phyloP scores from a whole-genome alignment of 305 asterid species.

The Fraxinus dipetala region DNA sequence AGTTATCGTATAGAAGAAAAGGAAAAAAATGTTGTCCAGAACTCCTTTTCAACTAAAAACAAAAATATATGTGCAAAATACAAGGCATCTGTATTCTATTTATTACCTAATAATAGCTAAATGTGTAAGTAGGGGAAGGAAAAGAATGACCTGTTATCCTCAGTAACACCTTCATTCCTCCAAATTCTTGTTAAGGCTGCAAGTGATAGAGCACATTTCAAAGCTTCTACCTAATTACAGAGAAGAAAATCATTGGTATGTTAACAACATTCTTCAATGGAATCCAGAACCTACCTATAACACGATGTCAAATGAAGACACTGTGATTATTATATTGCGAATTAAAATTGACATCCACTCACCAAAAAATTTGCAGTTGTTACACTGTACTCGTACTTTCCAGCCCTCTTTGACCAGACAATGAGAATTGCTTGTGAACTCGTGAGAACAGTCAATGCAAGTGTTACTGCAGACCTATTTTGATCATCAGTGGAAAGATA shows the following conservation, averaged over 20 bases:
- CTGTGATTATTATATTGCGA: neutral
- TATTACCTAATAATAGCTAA: constrained; percentile 9
- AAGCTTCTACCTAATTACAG: constrained; percentile 73
- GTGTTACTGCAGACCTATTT: constrained; percentile 72
- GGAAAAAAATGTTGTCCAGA: neutral
- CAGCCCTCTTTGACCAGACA: constrained; percentile 99
- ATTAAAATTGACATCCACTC: constrained; percentile 34
- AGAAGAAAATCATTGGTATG: constrained; percentile 21
- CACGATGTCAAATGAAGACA: constrained; percentile 9
- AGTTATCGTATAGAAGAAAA: neutral
- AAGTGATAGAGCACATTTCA: constrained; percentile 85
- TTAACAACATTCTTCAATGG: constrained; percentile 23
- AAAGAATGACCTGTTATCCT: constrained; percentile 70
- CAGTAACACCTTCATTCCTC: constrained; percentile 84
- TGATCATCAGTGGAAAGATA: neutral
- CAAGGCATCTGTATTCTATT: constrained; percentile 4
- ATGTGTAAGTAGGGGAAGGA: neutral
- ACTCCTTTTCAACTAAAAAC: constrained; percentile 11
- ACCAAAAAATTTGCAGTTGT: constrained; percentile 98
- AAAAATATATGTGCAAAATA: constrained; percentile 1
- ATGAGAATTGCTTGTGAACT: constrained; percentile 98
- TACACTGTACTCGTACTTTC: constrained; percentile 93
- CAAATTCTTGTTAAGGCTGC: constrained; percentile 83
- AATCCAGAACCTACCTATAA: constrained; percentile 4
- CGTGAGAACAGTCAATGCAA: constrained; percentile 82